Evolutionary conservation across 306 rosid genomes (phyloP).

Genomic region (Malus sylvestris): DNA sequence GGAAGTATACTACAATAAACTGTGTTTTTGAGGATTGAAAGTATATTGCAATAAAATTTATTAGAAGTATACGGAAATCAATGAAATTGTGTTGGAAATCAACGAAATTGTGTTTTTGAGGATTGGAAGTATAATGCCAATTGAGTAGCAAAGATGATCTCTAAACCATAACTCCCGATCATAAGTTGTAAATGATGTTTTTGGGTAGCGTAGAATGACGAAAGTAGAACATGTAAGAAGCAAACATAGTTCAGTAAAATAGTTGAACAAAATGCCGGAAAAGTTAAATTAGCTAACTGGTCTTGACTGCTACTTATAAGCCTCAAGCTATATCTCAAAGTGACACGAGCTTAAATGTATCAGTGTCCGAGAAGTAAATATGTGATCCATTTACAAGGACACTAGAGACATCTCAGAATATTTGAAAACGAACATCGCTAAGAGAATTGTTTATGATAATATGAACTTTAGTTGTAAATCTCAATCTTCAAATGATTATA

Average conservation of each 20-base stretch:
- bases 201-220: too few species aligned
- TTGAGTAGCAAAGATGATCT: neutral
- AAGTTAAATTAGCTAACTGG: neutral
- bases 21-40: too few species aligned
- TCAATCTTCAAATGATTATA: too few species aligned
- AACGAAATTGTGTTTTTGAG: too few species aligned
- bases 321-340: neutral
- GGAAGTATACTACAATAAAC: too few species aligned
- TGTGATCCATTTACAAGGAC: neutral
- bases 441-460: too few species aligned
- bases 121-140: too few species aligned
- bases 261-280: neutral
- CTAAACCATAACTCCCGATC: neutral
- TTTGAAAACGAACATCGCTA: neutral
- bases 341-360: neutral
- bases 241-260: neutral
- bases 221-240: neutral
- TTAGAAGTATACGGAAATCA: too few species aligned
- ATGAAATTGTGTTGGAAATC: too few species aligned
- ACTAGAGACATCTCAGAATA: neutral
- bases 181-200: neutral
- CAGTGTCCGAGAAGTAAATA: neutral
- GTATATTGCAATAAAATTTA: too few species aligned
- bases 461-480: too few species aligned
- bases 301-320: neutral